Evolutionary conservation across 2,329 filamentous ascomycete species (phyloP).

Genomic region (Fusarium udum): DNA sequence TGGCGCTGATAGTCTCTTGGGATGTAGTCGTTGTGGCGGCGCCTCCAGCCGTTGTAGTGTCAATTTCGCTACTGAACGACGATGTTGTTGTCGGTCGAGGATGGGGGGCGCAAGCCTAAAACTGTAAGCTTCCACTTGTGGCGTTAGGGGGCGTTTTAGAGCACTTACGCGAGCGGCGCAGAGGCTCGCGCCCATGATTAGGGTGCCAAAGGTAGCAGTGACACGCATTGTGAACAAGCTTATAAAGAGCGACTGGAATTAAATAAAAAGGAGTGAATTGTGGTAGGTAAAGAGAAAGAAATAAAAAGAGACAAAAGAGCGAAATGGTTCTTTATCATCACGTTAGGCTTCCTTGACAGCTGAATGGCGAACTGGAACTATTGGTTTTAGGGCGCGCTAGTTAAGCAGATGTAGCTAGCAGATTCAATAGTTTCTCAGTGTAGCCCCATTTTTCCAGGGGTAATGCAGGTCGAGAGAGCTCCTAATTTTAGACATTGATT

Average conservation of each 20-base stretch:
- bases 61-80: neutral
- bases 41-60: neutral
- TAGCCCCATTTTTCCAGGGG: neutral
- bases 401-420: neutral
- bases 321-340: neutral
- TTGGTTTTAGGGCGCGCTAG: neutral
- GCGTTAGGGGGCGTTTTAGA: neutral
- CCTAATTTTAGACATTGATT: neutral
- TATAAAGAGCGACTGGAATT: neutral
- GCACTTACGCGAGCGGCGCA: slow-evolving; percentile 4
- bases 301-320: neutral
- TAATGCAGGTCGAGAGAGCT: rapidly evolving
- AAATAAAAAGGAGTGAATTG: neutral
- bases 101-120: slow-evolving; percentile 6
- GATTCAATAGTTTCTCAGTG: neutral
- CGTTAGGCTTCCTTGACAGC: neutral
- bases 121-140: neutral
- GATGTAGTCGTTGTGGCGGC: neutral
- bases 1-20: neutral
- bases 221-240: neutral
- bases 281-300: neutral
- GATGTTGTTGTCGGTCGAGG: neutral
- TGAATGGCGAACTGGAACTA: neutral
- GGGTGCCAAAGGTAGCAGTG: neutral
- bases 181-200: neutral